These are phyloP conservation scores for Takashimella koratensis DNA, from an alignment of 1,284 basidiomycete genomes.

Conservation along the genomic window DNA sequence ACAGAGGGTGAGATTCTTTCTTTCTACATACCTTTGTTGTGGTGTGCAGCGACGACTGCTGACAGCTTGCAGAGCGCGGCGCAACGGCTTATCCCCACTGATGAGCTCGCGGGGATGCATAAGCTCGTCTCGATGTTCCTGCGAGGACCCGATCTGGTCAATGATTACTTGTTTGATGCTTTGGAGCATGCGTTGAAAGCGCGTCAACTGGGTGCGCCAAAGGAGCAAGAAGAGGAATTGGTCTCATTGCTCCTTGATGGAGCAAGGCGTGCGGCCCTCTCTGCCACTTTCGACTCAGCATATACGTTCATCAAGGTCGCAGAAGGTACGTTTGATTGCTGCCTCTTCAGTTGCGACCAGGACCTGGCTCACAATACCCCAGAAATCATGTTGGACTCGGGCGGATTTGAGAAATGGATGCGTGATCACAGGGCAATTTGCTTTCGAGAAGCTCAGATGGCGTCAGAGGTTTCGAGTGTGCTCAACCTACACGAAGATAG, in stretches of 20 bases:
- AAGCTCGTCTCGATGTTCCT: slow-evolving; percentile 22
- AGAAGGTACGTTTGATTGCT: slow-evolving; percentile 9
- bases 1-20: slow-evolving; percentile 20
- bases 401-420: slow-evolving; percentile 20
- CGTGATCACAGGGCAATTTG: slow-evolving; percentile 10
- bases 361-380: neutral
- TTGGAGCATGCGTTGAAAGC: slow-evolving; percentile 30
- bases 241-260: slow-evolving; percentile 22
- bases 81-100: slow-evolving; percentile 19
- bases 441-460: slow-evolving; percentile 18
- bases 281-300: slow-evolving; percentile 22
- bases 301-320: slow-evolving; percentile 18
- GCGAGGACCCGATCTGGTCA: slow-evolving; percentile 6
- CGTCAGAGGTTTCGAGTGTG: slow-evolving; percentile 21
- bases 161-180: slow-evolving; percentile 32
- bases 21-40: neutral
- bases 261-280: slow-evolving; percentile 10
- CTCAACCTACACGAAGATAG: slow-evolving; percentile 20
- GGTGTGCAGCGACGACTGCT: neutral
- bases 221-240: slow-evolving; percentile 10
- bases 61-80: slow-evolving; percentile 27
- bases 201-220: slow-evolving; percentile 4
- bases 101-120: slow-evolving; percentile 18
- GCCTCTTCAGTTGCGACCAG: neutral
- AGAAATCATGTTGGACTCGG: slow-evolving; percentile 19